Percentiles rank a stretch among this genome's conserved stretches.
phyloP scores from a whole-genome alignment of 306 rosid species.

The Herpetospermum pedunculosum region DNA sequence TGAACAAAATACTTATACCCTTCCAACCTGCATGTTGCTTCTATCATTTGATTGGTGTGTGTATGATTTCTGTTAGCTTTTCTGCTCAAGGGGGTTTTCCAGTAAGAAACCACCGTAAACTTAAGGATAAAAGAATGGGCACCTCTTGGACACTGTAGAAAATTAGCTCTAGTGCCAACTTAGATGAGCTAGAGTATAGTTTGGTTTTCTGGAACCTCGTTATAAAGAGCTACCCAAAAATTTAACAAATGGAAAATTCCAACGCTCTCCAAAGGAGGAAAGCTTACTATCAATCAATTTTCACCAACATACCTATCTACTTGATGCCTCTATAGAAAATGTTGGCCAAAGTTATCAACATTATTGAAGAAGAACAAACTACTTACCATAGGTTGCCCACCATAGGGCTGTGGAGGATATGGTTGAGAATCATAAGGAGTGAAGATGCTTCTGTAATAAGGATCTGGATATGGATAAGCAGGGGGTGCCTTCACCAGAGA shows the following conservation, averaged over 20 bases:
- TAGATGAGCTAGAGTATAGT: background rate
- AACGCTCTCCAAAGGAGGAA: background rate
- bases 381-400: slow-evolving; percentile 82
- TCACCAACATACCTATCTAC: background rate
- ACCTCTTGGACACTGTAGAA: background rate
- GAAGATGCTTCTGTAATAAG: slow-evolving; percentile 90
- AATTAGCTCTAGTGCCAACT: background rate
- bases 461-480: slow-evolving; percentile 86
- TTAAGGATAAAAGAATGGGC: background rate
- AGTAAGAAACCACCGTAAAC: background rate
- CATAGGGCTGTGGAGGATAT: slow-evolving; percentile 72
- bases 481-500: slow-evolving; percentile 55
- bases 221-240: background rate
- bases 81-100: background rate
- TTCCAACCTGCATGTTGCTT: background rate
- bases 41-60: background rate
- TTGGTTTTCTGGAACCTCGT: background rate
- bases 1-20: background rate
- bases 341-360: background rate
- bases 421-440: slow-evolving; percentile 79
- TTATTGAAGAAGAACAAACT: background rate
- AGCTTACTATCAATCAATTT: background rate
- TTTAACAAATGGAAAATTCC: background rate
- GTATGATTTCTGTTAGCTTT: background rate
- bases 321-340: background rate